Evolutionary conservation across 2,329 filamentous ascomycete species (phyloP), one percentile per base, ranked within the genome.

Genomic region (Emergomyces pasteurianus): DNA sequence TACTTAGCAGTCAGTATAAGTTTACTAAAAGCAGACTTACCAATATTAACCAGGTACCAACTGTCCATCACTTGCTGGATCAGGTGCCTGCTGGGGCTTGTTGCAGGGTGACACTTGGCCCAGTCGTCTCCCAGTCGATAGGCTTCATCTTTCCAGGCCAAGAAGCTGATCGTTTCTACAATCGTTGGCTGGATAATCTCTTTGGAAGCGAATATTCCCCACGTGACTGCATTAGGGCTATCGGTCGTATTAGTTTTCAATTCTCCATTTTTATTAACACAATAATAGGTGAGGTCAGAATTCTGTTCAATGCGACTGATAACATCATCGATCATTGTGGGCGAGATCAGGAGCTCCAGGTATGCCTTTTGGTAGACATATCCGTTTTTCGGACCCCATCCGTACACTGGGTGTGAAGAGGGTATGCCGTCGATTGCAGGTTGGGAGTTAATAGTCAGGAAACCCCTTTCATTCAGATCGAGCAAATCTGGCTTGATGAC

Each of bases 181-280:
- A 99, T 96, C n/a, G 94, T 99, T 16, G 94, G 94, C 75, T 99
- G 94, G n/a, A 99, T 92, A 71, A 99, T 96, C 75, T 99, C 94
- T 74, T 97, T 95, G 62, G 94, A 94, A 0, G 94, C 92, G 79
- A 97, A 99, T 40, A 99, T 95, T 75, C 94, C 94, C 94, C 94
- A 99, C 1, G 94, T 99, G 57, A 99, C 89, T n/a, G 94, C 94
- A 69, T 99, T 99, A 43, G 94, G 94, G 6, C 90, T 89, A 26
- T 85, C 84, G 9, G 86, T 86, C 1, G 90, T 86, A 70, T 99
- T 97, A 34, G 90, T 94, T 73, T 86, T 86, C 60, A 97, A 80
- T 61, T 87, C 84, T 34, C 92, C 92, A 23, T 82, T 81, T 74
- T 90, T 92, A 68, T 89, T 94, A 63, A 96, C 90, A 54, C 91